phyloP scores from a whole-genome alignment of 371 early-diverging fungal genomes.

The Circinella minor region DNA sequence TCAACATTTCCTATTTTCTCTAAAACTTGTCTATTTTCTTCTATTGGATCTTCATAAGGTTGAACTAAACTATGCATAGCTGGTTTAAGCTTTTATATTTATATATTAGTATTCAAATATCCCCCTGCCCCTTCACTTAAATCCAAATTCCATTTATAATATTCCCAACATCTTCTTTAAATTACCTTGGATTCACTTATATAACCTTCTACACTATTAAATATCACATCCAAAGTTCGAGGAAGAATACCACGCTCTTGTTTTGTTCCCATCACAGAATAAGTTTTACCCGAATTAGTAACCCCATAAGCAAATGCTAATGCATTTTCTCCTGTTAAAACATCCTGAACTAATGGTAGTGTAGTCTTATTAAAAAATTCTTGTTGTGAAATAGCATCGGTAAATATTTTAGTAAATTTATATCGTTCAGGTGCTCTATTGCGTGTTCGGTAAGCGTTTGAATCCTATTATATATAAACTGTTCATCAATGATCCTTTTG shows the following conservation, averaged over 20 bases:
- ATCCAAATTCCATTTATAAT: too few relatives aligned
- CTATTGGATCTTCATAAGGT: conserved; percentile 31
- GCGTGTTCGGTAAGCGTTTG: conserved; percentile 48
- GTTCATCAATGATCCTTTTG: not conserved
- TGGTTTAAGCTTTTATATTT: conserved; percentile 36
- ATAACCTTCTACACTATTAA: conserved; percentile 47
- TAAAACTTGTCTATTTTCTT: conserved; percentile 40
- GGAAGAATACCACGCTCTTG: conserved; percentile 65
- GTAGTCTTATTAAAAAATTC: conserved; percentile 66
- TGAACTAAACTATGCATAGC: conserved; percentile 52
- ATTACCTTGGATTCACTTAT: conserved; percentile 40
- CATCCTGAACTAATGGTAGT: conserved; percentile 55
- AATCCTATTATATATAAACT: conserved; percentile 18
- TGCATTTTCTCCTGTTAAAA: conserved; percentile 65
- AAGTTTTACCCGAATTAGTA: conserved; percentile 87
- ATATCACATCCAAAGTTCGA: conserved; percentile 62
- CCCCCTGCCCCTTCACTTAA: too few relatives aligned
- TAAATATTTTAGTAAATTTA: conserved; percentile 69
- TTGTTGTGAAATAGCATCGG: conserved; percentile 52
- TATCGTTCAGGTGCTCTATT: conserved; percentile 59
- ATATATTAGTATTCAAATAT: not conserved
- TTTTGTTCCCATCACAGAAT: conserved; percentile 65
- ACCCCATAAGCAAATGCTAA: conserved; percentile 78
- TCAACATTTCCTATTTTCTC: conserved; percentile 16
- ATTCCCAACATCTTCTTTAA: not conserved